A percentile compares a stretch with the other conserved stretches of the same genome.
These are phyloP conservation scores for Colletotrichum horii DNA, from an alignment of 2,329 filamentous ascomycete species.

Conservation along the genomic window DNA sequence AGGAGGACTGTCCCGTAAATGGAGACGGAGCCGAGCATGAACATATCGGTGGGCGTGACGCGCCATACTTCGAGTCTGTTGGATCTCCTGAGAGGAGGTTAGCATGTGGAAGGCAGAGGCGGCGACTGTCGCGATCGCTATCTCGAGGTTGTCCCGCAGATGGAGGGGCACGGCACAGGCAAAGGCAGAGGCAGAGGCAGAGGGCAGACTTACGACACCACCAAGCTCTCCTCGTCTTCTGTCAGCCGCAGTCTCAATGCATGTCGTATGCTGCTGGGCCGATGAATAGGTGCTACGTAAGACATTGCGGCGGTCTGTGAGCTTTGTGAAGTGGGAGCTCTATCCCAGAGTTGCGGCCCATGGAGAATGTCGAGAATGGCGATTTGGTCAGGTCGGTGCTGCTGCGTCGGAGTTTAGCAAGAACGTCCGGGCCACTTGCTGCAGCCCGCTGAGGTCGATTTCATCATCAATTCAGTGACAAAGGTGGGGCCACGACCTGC, in stretches of 20 bases:
- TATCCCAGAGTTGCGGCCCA: conserved; percentile 11
- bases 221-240: conserved; percentile 68
- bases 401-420: conserved; percentile 19
- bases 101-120: conserved; percentile 26
- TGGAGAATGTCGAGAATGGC: background rate
- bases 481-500: background rate
- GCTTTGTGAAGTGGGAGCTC: conserved; percentile 9
- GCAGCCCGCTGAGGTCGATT: background rate
- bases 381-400: background rate
- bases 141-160: background rate
- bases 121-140: background rate
- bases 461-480: conserved; percentile 13
- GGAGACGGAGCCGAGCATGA: conserved; percentile 69
- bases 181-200: background rate
- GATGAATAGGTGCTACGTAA: conserved; percentile 92
- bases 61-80: conserved; percentile 88
- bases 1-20: conserved; percentile 89
- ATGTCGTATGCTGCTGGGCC: conserved; percentile 89
- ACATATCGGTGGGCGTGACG: conserved; percentile 67
- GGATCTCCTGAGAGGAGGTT: conserved; percentile 65
- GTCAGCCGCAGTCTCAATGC: conserved; percentile 79
- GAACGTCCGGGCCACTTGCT: conserved; percentile 4
- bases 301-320: conserved; percentile 66
- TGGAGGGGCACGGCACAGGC: background rate
- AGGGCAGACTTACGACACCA: conserved; percentile 75